These are phyloP conservation scores for Bretschneidera sinensis DNA, from an alignment of 345 rosid genomes.

Conservation along the genomic window DNA sequence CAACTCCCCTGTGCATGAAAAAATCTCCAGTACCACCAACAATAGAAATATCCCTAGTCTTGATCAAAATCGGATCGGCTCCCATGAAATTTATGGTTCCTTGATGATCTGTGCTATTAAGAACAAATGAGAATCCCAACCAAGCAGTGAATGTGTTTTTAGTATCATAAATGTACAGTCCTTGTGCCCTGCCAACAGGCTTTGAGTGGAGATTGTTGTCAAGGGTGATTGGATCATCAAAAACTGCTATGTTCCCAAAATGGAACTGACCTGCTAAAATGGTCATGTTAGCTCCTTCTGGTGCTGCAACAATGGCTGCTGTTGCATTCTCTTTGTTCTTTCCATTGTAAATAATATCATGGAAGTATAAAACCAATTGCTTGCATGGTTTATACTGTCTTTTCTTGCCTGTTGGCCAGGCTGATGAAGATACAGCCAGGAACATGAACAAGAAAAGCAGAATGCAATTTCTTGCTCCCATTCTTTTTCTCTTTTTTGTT, in stretches of 20 bases:
- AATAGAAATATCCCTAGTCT: slow-evolving; percentile 40
- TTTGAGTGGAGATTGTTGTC: slow-evolving; percentile 42
- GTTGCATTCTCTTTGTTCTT: slow-evolving; percentile 39
- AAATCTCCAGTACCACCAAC: slow-evolving; percentile 52
- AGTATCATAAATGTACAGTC: slow-evolving; percentile 38
- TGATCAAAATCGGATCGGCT: slow-evolving; percentile 37
- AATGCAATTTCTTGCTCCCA: slow-evolving; percentile 12
- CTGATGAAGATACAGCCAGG: not conserved
- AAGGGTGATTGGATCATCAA: slow-evolving; percentile 48
- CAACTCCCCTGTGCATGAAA: slow-evolving; percentile 48
- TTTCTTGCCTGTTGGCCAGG: not conserved
- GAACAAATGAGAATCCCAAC: slow-evolving; percentile 41
- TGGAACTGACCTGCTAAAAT: slow-evolving; percentile 26
- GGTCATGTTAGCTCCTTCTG: slow-evolving; percentile 31
- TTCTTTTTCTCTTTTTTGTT: not conserved
- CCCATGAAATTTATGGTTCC: slow-evolving; percentile 42
- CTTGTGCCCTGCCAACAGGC: slow-evolving; percentile 44
- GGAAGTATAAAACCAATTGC: slow-evolving; percentile 34
- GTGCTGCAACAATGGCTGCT: slow-evolving; percentile 37
- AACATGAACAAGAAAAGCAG: slow-evolving; percentile 3
- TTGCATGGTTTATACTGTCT: slow-evolving; percentile 29
- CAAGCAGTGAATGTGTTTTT: slow-evolving; percentile 45
- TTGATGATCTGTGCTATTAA: slow-evolving; percentile 28
- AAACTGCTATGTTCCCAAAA: slow-evolving; percentile 42
- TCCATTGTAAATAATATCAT: slow-evolving; percentile 51